phyloP scores from a whole-genome alignment of 306 rosid species.

The Pachyrhizus erosus region DNA sequence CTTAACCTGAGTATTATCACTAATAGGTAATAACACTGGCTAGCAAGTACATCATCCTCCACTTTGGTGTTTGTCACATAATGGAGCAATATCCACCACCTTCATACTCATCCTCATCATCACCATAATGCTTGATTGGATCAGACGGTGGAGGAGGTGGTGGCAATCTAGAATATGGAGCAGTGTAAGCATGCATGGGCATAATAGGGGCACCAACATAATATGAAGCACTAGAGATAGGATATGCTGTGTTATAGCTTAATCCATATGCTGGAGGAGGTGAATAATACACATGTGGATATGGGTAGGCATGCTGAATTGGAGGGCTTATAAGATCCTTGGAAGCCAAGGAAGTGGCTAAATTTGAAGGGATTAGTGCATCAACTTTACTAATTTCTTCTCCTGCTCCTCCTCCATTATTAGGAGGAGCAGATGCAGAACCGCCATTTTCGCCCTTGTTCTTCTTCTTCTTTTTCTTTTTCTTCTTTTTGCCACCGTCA shows the following conservation, averaged over 20 bases:
- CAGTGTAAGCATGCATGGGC: constrained; percentile 62
- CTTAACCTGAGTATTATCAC: constrained; percentile 19
- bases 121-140: constrained; percentile 42
- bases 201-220: constrained; percentile 52
- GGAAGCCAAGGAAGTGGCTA: constrained; percentile 4
- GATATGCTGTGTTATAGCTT: constrained; percentile 69
- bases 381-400: constrained; percentile 39
- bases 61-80: constrained; percentile 52
- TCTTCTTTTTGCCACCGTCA: constrained; percentile 53
- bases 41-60: background rate
- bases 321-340: constrained; percentile 53
- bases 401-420: constrained; percentile 52
- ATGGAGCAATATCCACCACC: constrained; percentile 63
- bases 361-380: constrained; percentile 29
- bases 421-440: constrained; percentile 33
- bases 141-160: constrained; percentile 52
- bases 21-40: constrained; percentile 28
- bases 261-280: constrained; percentile 53
- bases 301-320: constrained; percentile 60
- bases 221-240: constrained; percentile 56
- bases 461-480: constrained; percentile 83
- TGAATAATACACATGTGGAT: constrained; percentile 51
- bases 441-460: constrained; percentile 50
- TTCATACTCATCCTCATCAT: constrained; percentile 53
- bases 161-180: constrained; percentile 39